Percentiles rank a stretch among this genome's conserved stretches.
Evolutionary conservation across 1,284 basidiomycete genomes (phyloP).

Genomic region (Dichomitus squalens): DNA sequence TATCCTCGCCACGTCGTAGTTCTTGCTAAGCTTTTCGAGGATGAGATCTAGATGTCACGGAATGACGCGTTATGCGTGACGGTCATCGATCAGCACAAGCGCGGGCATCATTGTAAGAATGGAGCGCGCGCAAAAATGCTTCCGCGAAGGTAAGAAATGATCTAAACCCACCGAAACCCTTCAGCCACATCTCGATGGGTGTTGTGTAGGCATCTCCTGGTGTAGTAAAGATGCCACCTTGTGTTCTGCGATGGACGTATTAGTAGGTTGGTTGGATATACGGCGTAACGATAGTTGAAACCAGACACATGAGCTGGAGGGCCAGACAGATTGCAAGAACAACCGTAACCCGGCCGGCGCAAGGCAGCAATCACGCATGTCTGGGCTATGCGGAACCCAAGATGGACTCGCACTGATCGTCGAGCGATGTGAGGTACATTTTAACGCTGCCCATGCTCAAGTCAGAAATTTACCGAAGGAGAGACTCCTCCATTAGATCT

Average conservation of each 20-base stretch:
- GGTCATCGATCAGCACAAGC: constrained; percentile 29
- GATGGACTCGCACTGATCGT: too few species aligned
- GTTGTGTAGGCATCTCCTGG: constrained; percentile 83
- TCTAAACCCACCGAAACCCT: constrained; percentile 68
- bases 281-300: too few species aligned
- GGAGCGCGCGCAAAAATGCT: constrained; percentile 38
- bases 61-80: constrained; percentile 34
- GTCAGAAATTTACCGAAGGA: too few species aligned
- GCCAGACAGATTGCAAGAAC: not conserved
- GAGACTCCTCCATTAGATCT: not conserved
- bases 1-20: constrained; percentile 66
- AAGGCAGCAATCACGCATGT: too few species aligned
- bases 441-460: too few species aligned
- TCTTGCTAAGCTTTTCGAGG: constrained; percentile 70
- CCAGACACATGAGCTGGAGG: too few species aligned
- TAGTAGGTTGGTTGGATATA: not conserved
- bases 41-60: constrained; percentile 55
- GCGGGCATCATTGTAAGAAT: not conserved
- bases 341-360: too few species aligned
- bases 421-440: too few species aligned
- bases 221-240: constrained; percentile 82
- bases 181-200: constrained; percentile 85
- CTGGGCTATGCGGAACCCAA: too few species aligned
- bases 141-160: constrained; percentile 39
- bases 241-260: constrained; percentile 53